Evolutionary conservation across 139 green algal species (phyloP), one percentile per base, ranked within the genome.

Genomic region (Micractinium conductrix): DNA sequence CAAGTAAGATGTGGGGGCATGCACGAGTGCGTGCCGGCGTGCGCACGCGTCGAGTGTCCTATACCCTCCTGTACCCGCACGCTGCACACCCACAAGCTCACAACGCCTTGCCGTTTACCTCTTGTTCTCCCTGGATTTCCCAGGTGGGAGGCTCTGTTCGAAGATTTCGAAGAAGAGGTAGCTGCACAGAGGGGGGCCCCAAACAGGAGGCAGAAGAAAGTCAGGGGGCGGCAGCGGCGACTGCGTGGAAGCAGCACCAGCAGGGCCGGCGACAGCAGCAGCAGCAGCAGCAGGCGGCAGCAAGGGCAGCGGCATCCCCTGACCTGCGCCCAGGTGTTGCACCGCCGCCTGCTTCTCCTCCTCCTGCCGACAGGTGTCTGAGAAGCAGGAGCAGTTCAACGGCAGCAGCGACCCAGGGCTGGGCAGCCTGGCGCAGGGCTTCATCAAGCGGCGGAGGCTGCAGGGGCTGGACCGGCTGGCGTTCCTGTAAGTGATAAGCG

Each of bases 141-240:
- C 14, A 72, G 65, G 65, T 72, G 65, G 65, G 65, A 72, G 65
- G 65, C n/a, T 38, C 35, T 72, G 33, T 72, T 72, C 65, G 14
- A 37, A 16, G 65, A 72, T 4, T 72, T 72, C 16, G 65, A 72
- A 19, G 65, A 43, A 16, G 26, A 30, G 12, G 10, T 72, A 10
- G 65, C n/a, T 1, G 14, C 8, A 19, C n/a, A n/a, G n/a, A n/a
- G n/a, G n/a, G n/a, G n/a, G n/a, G n/a, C n/a, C n/a, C n/a, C n/a
- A n/a, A n/a, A n/a, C n/a, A n/a, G n/a, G n/a, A n/a, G n/a, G n/a
- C n/a, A n/a, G n/a, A n/a, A n/a, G n/a, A n/a, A n/a, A n/a, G n/a
- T n/a, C n/a, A n/a, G n/a, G n/a, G n/a, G n/a, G n/a, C n/a, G n/a
- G n/a, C n/a, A n/a, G n/a, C n/a, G n/a, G n/a, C n/a, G n/a, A n/a